phyloP scores from a whole-genome alignment of 2,329 filamentous ascomycete species.

The Phoma sp. region DNA sequence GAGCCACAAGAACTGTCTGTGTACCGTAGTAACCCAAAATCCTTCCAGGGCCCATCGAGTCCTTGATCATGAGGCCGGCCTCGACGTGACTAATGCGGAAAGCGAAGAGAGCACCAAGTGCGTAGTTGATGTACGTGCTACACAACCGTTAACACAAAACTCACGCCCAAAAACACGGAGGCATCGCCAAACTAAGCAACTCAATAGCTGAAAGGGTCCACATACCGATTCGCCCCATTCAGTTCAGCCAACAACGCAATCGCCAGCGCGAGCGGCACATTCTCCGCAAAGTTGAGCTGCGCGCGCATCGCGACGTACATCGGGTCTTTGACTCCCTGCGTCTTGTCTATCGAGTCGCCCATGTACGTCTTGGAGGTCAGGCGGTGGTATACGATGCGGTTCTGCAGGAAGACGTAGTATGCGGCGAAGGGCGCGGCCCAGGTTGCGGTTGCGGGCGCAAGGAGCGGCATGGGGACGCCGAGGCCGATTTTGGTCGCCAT shows the following conservation, averaged over 20 bases:
- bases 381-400: constrained; percentile 48
- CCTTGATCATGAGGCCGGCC: constrained; percentile 43
- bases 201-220: background rate
- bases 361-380: constrained; percentile 37
- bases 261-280: constrained; percentile 50
- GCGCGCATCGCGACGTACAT: constrained; percentile 47
- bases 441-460: constrained; percentile 48
- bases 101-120: constrained; percentile 48
- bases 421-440: constrained; percentile 51
- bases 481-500: constrained; percentile 44
- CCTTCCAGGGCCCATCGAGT: constrained; percentile 31
- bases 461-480: constrained; percentile 39
- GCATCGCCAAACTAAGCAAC: background rate
- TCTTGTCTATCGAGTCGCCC: constrained; percentile 31
- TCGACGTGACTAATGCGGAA: constrained; percentile 51
- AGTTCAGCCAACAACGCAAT: constrained; percentile 52
- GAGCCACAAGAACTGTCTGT: constrained; percentile 33
- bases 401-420: constrained; percentile 52
- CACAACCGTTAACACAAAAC: no score
- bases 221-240: constrained; percentile 51
- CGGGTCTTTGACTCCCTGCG: constrained; percentile 29
- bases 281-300: constrained; percentile 54
- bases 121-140: constrained; percentile 46
- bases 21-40: constrained; percentile 41
- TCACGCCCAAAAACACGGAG: background rate